Evolutionary conservation across 2,329 filamentous ascomycete genomes (phyloP).

Genomic region (Fusarium odoratissimum): DNA sequence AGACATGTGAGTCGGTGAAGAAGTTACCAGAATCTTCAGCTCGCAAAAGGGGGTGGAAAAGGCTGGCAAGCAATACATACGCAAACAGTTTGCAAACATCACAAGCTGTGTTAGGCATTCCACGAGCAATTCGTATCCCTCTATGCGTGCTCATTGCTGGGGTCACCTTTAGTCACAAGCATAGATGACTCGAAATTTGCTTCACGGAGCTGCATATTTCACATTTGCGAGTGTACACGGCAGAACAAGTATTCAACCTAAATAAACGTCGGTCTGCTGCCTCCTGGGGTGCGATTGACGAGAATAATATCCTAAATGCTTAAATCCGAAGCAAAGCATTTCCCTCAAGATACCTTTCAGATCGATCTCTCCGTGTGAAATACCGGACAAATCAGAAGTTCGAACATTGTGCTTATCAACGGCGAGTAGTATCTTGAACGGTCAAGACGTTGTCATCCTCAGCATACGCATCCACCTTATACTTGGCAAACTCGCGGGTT

Average conservation of each 20-base stretch:
- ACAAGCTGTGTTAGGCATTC: not conserved
- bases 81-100: not conserved
- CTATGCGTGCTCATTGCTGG: no score
- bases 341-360: not conserved
- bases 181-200: not conserved
- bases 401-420: not conserved
- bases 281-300: not conserved
- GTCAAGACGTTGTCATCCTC: slow-evolving; percentile 12
- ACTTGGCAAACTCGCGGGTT: slow-evolving; percentile 53
- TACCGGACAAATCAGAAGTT: not conserved
- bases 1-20: not conserved
- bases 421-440: not conserved
- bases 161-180: not conserved
- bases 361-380: not conserved
- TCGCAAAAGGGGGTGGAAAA: no score
- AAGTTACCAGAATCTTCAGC: not conserved
- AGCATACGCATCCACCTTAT: slow-evolving; percentile 48
- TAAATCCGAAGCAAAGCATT: not conserved
- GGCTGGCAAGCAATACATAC: not conserved
- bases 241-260: not conserved
- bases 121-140: fast-evolving
- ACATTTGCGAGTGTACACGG: not conserved
- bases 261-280: not conserved
- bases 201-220: not conserved
- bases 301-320: not conserved